These are phyloP conservation scores for Venustampulla echinocandica DNA, from an alignment of 495 filamentous ascomycete genomes.

Conservation along the genomic window DNA sequence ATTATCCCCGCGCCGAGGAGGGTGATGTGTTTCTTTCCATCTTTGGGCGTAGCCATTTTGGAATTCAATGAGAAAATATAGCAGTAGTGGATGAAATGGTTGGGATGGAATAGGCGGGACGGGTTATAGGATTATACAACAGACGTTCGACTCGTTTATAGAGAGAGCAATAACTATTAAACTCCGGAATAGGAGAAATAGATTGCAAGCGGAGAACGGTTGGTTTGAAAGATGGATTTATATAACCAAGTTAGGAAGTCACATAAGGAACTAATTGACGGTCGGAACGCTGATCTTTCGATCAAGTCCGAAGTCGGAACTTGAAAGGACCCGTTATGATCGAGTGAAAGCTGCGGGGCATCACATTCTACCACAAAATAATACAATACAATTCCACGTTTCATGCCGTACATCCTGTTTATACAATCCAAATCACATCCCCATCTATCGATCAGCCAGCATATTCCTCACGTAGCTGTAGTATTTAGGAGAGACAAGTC, in stretches of 20 bases:
- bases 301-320: too few relatives aligned
- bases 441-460: slow-evolving; percentile 42
- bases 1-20: slow-evolving; percentile 33
- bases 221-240: too few relatives aligned
- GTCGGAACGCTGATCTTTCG: too few relatives aligned
- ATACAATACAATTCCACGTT: background rate
- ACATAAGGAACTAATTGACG: too few relatives aligned
- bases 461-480: slow-evolving; percentile 70
- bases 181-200: too few relatives aligned
- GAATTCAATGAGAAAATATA: background rate
- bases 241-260: too few relatives aligned
- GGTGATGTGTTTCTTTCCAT: slow-evolving; percentile 7
- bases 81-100: background rate
- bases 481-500: slow-evolving; percentile 53
- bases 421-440: background rate
- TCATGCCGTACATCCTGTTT: background rate
- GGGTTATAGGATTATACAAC: background rate
- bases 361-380: too few relatives aligned
- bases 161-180: too few relatives aligned
- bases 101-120: background rate
- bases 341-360: too few relatives aligned
- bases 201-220: too few relatives aligned
- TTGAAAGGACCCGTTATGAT: too few relatives aligned
- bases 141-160: too few relatives aligned
- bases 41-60: background rate